Evolutionary conservation across 2,329 filamentous ascomycete species (phyloP).

Genomic region (Monascus ruber): DNA sequence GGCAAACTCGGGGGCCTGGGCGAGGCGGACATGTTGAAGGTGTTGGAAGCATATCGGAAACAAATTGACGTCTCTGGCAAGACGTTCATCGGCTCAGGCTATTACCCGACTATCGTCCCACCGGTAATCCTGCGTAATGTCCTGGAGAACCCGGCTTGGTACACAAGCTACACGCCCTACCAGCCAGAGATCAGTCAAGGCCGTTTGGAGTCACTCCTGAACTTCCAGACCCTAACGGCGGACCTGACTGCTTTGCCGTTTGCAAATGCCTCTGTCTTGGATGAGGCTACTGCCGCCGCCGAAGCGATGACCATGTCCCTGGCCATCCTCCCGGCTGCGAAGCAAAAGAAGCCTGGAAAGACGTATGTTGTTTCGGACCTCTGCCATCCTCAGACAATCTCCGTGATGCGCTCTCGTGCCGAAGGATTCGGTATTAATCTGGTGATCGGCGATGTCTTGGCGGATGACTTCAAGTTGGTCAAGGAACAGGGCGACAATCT

Average conservation of each 20-base stretch:
- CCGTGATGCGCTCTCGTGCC: slow-evolving; percentile 72
- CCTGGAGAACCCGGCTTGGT: slow-evolving; percentile 89
- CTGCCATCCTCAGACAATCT: slow-evolving; percentile 75
- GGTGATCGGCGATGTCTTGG: slow-evolving; percentile 58
- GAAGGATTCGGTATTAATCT: slow-evolving; percentile 85
- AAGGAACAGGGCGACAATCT: slow-evolving; percentile 68
- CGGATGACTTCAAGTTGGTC: slow-evolving; percentile 52
- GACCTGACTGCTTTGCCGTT: slow-evolving; percentile 81
- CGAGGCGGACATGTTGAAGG: slow-evolving; percentile 32
- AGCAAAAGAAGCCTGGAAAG: slow-evolving; percentile 64
- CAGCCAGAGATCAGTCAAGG: slow-evolving; percentile 97
- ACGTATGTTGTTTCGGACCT: slow-evolving; percentile 73
- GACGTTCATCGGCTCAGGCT: slow-evolving; percentile 73
- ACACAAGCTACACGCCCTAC: slow-evolving; percentile 95
- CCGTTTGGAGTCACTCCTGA: slow-evolving; percentile 78
- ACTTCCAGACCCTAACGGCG: slow-evolving; percentile 87
- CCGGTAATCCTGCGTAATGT: slow-evolving; percentile 88
- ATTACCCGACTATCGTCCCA: slow-evolving; percentile 76
- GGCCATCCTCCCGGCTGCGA: slow-evolving; percentile 58
- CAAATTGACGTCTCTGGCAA: slow-evolving; percentile 52
- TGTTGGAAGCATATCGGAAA: slow-evolving; percentile 30
- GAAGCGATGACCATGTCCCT: slow-evolving; percentile 93
- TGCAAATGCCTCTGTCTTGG: slow-evolving; percentile 80
- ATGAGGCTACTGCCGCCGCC: slow-evolving; percentile 83
- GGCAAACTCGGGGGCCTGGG: slow-evolving; percentile 35